Conservation (phyloP, 441 rosid genomes). For the Croton laevigatus region DNA sequence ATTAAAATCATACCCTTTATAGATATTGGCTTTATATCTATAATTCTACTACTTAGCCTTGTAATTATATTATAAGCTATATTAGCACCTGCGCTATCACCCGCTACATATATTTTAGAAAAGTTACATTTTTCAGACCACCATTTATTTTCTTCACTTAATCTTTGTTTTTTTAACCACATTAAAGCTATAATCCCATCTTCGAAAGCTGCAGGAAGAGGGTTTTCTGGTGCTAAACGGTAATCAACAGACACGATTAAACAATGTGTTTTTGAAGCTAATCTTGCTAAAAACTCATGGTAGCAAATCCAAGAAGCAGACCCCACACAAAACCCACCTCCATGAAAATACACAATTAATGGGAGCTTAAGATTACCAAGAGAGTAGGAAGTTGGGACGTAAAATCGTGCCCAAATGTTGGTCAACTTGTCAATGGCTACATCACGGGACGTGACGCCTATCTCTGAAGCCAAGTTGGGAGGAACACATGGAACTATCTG, state of each 20-base stretch:
- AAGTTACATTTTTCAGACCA: slow-evolving; percentile 26
- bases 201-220: slow-evolving; percentile 28
- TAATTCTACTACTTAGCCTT: slow-evolving; percentile 20
- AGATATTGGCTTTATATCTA: slow-evolving; percentile 24
- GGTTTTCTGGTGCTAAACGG: slow-evolving; percentile 34
- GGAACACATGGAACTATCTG: slow-evolving; percentile 48
- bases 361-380: slow-evolving; percentile 31
- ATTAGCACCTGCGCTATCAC: slow-evolving; percentile 40
- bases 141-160: slow-evolving; percentile 2
- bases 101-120: slow-evolving; percentile 26
- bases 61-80: slow-evolving; percentile 27
- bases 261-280: slow-evolving; percentile 23
- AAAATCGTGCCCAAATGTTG: slow-evolving; percentile 36
- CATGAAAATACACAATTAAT: slow-evolving; percentile 36
- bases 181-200: slow-evolving; percentile 46
- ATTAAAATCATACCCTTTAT: slow-evolving; percentile 55
- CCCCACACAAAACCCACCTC: slow-evolving; percentile 37
- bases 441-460: slow-evolving; percentile 40
- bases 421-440: slow-evolving; percentile 41
- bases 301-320: slow-evolving; percentile 28
- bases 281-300: slow-evolving; percentile 22
- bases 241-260: slow-evolving; percentile 33
- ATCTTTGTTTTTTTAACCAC: slow-evolving; percentile 50
- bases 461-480: slow-evolving; percentile 23
- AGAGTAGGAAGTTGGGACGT: slow-evolving; percentile 23